These are phyloP conservation scores for Hamamelis virginiana DNA, from an alignment of 164 flowering plant species.

Conservation along the genomic window DNA sequence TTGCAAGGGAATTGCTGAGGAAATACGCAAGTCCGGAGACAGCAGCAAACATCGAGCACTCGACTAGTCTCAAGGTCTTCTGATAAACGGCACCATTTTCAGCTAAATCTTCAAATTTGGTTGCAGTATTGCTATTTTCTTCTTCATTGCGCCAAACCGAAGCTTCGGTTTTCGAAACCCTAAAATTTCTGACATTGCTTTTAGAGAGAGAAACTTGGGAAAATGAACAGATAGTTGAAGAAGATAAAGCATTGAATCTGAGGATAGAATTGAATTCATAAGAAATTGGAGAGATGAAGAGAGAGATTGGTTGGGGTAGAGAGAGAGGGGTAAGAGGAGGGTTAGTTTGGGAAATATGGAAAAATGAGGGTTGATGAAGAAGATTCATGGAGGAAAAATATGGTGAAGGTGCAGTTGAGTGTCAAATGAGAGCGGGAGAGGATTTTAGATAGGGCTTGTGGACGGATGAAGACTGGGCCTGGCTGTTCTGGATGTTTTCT, in stretches of 20 bases:
- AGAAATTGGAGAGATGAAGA: constrained; percentile 10
- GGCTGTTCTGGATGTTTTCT: background rate
- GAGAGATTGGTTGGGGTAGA: constrained; percentile 2
- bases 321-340: constrained; percentile 13
- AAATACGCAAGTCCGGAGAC: constrained; percentile 72
- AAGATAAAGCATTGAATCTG: background rate
- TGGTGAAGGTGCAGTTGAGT: background rate
- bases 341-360: constrained; percentile 12
- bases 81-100: constrained; percentile 50
- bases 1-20: constrained; percentile 77
- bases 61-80: constrained; percentile 79
- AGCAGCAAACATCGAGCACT: constrained; percentile 95
- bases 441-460: background rate
- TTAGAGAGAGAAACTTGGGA: constrained; percentile 14
- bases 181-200: constrained; percentile 8
- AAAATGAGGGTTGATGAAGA: constrained; percentile 13
- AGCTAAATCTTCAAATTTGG: constrained; percentile 44
- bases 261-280: background rate
- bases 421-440: background rate
- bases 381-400: constrained; percentile 24
- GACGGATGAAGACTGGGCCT: background rate
- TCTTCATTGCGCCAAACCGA: constrained; percentile 9
- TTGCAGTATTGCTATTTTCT: constrained; percentile 4
- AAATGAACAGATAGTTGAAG: background rate
- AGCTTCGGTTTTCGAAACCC: constrained; percentile 16